Percentiles rank a stretch among this genome's conserved stretches.
Conservation (phyloP, 139 green algal genomes). For the Gonium pectorale region DNA sequence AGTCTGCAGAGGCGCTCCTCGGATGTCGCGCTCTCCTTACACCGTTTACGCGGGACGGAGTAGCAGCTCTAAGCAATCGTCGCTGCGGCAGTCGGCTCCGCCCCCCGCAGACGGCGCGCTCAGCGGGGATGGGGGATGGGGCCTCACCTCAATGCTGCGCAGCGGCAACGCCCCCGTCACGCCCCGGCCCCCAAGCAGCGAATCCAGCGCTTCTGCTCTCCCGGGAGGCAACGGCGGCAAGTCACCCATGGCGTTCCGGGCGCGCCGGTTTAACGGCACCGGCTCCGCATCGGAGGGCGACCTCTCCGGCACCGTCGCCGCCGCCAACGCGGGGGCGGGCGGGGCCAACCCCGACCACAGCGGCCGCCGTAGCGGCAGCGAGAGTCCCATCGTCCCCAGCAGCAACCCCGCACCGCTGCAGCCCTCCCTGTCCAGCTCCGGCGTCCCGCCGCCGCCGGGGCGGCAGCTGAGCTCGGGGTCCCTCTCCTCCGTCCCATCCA, state of each 20-base stretch:
- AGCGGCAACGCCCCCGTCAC: background rate
- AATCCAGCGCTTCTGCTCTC: background rate
- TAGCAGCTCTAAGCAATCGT: constrained; percentile 3
- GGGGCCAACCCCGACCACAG: background rate
- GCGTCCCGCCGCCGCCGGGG: background rate
- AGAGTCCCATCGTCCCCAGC: background rate
- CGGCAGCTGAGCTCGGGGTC: constrained; percentile 24
- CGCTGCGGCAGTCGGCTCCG: constrained; percentile 23
- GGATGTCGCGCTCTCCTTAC: constrained; percentile 27
- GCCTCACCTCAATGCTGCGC: constrained; percentile 14
- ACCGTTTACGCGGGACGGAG: background rate
- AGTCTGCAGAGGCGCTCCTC: background rate
- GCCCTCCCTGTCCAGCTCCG: background rate
- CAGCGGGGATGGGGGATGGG: constrained; percentile 1
- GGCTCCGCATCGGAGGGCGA: background rate
- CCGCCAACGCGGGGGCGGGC: background rate
- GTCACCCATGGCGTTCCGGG: constrained; percentile 38
- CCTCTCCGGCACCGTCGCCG: background rate
- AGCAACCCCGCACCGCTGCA: background rate
- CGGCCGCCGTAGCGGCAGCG: background rate
- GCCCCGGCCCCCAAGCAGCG: constrained; percentile 10
- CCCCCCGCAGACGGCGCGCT: constrained; percentile 18
- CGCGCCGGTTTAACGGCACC: constrained; percentile 18
- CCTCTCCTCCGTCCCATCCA: background rate
- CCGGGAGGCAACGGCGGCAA: background rate